Percentiles rank a stretch among this genome's conserved stretches.
These are phyloP conservation scores for Pleurostoma richardsiae DNA, from an alignment of 2,329 filamentous ascomycete genomes.

Conservation along the genomic window DNA sequence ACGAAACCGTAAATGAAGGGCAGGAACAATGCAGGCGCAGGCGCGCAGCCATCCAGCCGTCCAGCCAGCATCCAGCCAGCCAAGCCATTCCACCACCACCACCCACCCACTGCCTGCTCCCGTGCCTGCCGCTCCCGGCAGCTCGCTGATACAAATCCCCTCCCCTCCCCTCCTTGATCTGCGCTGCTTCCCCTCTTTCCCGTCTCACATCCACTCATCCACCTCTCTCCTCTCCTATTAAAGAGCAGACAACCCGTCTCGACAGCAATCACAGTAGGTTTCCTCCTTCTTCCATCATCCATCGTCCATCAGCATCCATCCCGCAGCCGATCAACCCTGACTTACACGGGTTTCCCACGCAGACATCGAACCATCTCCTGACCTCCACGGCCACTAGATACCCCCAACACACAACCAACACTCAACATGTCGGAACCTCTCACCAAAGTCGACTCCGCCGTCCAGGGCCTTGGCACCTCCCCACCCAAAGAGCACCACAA, in stretches of 20 bases:
- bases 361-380: not conserved
- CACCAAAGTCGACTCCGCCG: constrained; percentile 86
- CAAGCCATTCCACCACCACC: too few relatives aligned
- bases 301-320: not conserved
- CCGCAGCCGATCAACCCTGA: not conserved
- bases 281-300: not conserved
- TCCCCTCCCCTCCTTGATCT: not conserved
- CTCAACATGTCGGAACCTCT: constrained; percentile 51
- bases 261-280: not conserved
- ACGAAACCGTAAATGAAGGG: not conserved
- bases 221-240: too few relatives aligned
- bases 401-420: constrained; percentile 6
- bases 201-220: not conserved
- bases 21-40: not conserved
- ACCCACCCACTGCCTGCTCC: too few relatives aligned
- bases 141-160: not conserved
- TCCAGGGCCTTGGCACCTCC: constrained; percentile 69
- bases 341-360: not conserved
- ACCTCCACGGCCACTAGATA: not conserved
- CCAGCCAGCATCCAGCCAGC: not conserved
- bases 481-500: constrained; percentile 62
- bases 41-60: not conserved
- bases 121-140: too few relatives aligned
- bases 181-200: not conserved
- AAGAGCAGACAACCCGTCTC: not conserved